Conservation (phyloP, 306 rosid genomes). For the Citrullus colocynthis region DNA sequence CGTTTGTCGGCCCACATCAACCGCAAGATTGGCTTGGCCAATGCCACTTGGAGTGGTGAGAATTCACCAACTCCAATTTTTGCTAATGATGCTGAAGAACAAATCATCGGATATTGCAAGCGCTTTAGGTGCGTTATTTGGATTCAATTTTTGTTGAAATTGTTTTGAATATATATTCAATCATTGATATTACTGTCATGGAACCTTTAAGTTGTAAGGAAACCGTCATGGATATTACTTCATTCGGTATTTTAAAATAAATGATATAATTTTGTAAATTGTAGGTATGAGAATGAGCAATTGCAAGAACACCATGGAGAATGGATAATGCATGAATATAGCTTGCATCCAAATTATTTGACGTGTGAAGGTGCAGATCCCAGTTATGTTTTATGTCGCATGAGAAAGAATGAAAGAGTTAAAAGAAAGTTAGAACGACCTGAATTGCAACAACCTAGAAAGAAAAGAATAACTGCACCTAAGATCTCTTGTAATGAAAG, state of each 20-base stretch:
- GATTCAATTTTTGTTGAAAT: too few relatives aligned
- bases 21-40: background rate
- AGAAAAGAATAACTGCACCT: too few relatives aligned
- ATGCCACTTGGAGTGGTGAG: background rate
- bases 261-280: too few relatives aligned
- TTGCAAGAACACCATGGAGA: background rate
- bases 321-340: background rate
- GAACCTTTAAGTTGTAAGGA: background rate
- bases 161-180: too few relatives aligned
- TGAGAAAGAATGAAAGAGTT: background rate
- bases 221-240: too few relatives aligned
- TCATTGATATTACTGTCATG: too few relatives aligned
- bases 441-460: too few relatives aligned
- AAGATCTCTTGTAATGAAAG: too few relatives aligned
- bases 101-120: background rate
- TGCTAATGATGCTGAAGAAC: background rate
- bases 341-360: background rate
- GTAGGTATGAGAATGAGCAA: background rate
- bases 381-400: background rate
- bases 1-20: background rate
- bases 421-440: background rate
- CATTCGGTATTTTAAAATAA: too few relatives aligned
- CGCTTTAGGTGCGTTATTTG: background rate
- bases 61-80: background rate
- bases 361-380: background rate